Percentiles rank a stretch among this genome's conserved stretches.
phyloP scores from a whole-genome alignment of 371 early-diverging fungal species.

The Syncephalastrum contaminatum region DNA sequence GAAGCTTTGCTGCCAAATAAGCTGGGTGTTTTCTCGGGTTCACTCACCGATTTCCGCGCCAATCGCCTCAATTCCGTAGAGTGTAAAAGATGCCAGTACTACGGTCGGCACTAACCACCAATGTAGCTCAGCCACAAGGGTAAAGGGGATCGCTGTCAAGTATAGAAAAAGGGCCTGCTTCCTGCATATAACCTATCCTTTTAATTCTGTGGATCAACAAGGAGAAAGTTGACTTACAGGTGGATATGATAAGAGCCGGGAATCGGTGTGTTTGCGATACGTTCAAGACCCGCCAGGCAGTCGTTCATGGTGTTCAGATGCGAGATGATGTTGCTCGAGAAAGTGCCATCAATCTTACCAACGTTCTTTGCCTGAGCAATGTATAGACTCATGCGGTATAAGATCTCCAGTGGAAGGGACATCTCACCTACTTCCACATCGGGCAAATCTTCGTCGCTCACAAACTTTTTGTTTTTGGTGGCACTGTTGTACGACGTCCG shows the following conservation, averaged over 20 bases:
- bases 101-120: conserved; percentile 65
- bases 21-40: background rate
- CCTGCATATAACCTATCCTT: conserved; percentile 11
- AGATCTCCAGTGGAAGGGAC: conserved; percentile 61
- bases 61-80: conserved; percentile 77
- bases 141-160: conserved; percentile 69
- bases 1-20: conserved; percentile 4
- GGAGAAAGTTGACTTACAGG: conserved; percentile 35
- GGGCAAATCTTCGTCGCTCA: conserved; percentile 42
- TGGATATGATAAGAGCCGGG: conserved; percentile 80
- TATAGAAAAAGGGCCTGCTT: conserved; percentile 72
- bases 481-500: conserved; percentile 2
- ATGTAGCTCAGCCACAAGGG: conserved; percentile 50
- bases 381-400: conserved; percentile 55
- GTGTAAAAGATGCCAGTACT: conserved; percentile 62
- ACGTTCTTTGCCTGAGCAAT: conserved; percentile 46
- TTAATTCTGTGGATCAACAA: conserved; percentile 1
- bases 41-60: conserved; percentile 36
- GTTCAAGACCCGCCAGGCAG: conserved; percentile 66
- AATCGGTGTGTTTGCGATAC: conserved; percentile 78
- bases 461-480: conserved; percentile 16
- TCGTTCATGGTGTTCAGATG: conserved; percentile 61
- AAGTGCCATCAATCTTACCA: conserved; percentile 49
- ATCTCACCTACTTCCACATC: conserved; percentile 41
- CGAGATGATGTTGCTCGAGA: conserved; percentile 48